Conservation (phyloP, 768 basidiomycete genomes). For the Suillus clintonianus region DNA sequence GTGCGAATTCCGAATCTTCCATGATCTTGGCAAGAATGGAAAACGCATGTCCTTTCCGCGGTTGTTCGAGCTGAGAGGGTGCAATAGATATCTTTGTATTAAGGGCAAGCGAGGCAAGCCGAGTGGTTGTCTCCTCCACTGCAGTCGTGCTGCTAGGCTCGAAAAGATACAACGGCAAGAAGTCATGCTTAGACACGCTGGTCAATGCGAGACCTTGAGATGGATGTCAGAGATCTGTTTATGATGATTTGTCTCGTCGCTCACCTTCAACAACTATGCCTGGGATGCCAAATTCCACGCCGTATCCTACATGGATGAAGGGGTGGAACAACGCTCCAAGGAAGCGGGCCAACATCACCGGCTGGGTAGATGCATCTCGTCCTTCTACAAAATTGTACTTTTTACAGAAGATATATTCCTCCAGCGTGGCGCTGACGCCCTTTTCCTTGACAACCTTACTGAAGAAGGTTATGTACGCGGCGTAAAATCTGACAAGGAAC, state of each 20-base stretch:
- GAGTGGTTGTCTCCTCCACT: slow-evolving; percentile 5
- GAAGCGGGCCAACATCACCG: slow-evolving; percentile 56
- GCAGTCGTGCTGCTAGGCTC: background rate
- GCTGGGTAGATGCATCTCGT: slow-evolving; percentile 28
- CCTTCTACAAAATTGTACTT: slow-evolving; percentile 24
- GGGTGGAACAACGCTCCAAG: slow-evolving; percentile 56
- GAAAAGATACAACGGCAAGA: slow-evolving; percentile 12
- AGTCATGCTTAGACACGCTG: slow-evolving; percentile 37
- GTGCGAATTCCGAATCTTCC: slow-evolving; percentile 41
- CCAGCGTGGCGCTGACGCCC: slow-evolving; percentile 17
- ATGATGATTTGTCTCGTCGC: background rate
- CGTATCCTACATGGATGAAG: slow-evolving; percentile 62
- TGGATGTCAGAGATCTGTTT: background rate
- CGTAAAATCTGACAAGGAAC: slow-evolving; percentile 21
- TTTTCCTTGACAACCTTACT: slow-evolving; percentile 14
- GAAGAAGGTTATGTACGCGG: slow-evolving; percentile 29
- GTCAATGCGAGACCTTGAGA: slow-evolving; percentile 24
- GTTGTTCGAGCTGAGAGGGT: background rate
- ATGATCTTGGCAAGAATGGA: slow-evolving; percentile 53
- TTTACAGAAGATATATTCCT: slow-evolving; percentile 34
- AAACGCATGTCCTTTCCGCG: slow-evolving; percentile 36
- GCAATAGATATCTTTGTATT: background rate
- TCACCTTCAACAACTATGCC: slow-evolving; percentile 66
- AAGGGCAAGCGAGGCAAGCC: slow-evolving; percentile 12
- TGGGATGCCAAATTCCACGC: slow-evolving; percentile 61